Conservation (phyloP, 257 asterid genomes). For the Solanum okadae region DNA sequence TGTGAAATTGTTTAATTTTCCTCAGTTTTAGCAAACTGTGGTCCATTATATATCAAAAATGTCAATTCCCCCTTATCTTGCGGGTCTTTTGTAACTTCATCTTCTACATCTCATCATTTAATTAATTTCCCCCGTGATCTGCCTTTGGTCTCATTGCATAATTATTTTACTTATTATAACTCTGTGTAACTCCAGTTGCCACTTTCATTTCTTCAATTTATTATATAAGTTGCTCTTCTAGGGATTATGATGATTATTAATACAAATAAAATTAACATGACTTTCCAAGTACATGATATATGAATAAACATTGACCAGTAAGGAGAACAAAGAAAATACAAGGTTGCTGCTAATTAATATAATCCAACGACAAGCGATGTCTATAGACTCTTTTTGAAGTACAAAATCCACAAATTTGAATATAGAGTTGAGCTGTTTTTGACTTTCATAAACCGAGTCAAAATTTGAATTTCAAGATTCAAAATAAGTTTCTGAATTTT, state of each 20-base stretch:
- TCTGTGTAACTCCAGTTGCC: background rate
- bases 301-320: background rate
- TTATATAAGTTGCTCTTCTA: background rate
- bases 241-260: background rate
- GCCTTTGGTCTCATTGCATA: background rate
- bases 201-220: background rate
- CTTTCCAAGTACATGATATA: background rate
- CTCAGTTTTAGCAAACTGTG: background rate
- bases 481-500: background rate
- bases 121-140: background rate
- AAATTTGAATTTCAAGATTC: background rate
- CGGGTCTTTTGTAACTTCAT: background rate
- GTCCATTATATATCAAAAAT: background rate
- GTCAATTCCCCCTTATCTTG: background rate
- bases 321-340: background rate
- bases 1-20: background rate
- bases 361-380: background rate
- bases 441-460: background rate
- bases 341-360: background rate
- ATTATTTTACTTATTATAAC: background rate
- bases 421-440: background rate
- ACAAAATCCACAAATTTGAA: background rate
- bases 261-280: background rate
- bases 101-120: background rate
- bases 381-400: background rate